Evolutionary conservation across 495 filamentous ascomycete species (phyloP).

Genomic region (Xanthoparmelia taractica): DNA sequence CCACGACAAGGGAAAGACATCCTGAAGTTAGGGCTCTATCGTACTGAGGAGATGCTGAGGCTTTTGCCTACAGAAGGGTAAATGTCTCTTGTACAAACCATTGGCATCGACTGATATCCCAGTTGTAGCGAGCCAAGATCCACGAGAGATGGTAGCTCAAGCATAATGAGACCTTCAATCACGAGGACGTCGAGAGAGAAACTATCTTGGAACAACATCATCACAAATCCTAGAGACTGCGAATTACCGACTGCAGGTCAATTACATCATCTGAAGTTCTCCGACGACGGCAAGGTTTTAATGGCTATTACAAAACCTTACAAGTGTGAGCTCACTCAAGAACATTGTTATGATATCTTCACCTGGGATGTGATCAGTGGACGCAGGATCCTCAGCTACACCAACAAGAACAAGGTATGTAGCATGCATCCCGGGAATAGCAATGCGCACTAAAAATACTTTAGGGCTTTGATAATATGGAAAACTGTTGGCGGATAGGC

Average conservation of each 20-base stretch:
- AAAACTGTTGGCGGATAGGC: neutral
- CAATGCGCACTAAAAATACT: neutral
- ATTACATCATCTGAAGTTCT: constrained; percentile 9
- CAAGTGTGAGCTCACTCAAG: neutral
- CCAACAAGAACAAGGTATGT: neutral
- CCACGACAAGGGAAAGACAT: neutral
- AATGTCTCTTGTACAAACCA: neutral
- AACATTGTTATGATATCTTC: neutral
- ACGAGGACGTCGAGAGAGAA: neutral
- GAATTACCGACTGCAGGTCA: neutral
- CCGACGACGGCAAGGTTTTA: neutral
- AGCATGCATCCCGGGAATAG: neutral
- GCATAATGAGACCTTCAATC: neutral
- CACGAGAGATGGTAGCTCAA: neutral
- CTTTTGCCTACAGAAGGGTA: no score
- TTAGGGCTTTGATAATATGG: neutral
- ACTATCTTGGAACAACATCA: neutral
- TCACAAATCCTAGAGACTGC: neutral
- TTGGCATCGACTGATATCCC: neutral
- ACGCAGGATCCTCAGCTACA: neutral
- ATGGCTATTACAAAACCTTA: neutral
- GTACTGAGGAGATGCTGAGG: neutral
- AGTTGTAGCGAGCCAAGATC: neutral
- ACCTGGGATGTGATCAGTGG: neutral
- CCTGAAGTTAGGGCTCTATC: neutral